These are phyloP conservation scores for Sporothrix schenckii DNA, from an alignment of 2,329 filamentous ascomycete genomes.

Conservation along the genomic window DNA sequence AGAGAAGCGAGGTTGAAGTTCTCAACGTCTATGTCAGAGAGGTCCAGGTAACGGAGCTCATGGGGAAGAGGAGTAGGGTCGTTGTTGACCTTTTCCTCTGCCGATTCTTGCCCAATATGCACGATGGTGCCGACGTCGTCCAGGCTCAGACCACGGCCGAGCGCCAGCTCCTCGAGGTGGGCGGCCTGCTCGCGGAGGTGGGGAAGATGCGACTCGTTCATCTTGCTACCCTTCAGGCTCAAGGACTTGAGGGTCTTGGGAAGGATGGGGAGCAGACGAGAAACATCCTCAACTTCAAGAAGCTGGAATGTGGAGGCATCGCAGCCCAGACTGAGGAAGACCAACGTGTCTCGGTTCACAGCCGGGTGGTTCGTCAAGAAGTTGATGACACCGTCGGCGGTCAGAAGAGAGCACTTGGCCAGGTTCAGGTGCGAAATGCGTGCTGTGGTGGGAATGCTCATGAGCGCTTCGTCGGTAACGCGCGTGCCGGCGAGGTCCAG, in stretches of 20 bases:
- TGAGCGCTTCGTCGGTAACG: constrained; percentile 71
- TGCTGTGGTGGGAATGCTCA: constrained; percentile 71
- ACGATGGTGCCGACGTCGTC: constrained; percentile 69
- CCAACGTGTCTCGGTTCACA: constrained; percentile 59
- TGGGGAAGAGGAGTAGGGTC: constrained; percentile 54
- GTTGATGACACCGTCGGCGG: constrained; percentile 66
- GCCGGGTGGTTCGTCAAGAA: constrained; percentile 74
- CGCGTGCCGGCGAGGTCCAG: constrained; percentile 79
- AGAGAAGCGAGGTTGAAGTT: constrained; percentile 61
- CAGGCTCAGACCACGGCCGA: constrained; percentile 69
- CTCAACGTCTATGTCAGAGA: constrained; percentile 69
- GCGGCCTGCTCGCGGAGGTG: constrained; percentile 67
- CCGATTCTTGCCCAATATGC: constrained; percentile 47
- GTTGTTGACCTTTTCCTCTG: constrained; percentile 36
- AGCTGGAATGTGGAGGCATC: constrained; percentile 74
- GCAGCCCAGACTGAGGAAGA: constrained; percentile 73
- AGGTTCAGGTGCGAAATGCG: constrained; percentile 76
- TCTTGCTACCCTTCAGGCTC: constrained; percentile 73
- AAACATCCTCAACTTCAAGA: constrained; percentile 66
- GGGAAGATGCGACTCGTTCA: constrained; percentile 66
- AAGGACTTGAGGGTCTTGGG: constrained; percentile 71
- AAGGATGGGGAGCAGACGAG: constrained; percentile 65
- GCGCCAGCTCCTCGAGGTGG: constrained; percentile 73
- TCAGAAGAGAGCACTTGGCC: constrained; percentile 72
- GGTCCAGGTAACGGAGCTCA: constrained; percentile 73